Base-by-base conservation (phyloP, 805 yeast genomes). In the Pichia cephalocereana region DNA sequence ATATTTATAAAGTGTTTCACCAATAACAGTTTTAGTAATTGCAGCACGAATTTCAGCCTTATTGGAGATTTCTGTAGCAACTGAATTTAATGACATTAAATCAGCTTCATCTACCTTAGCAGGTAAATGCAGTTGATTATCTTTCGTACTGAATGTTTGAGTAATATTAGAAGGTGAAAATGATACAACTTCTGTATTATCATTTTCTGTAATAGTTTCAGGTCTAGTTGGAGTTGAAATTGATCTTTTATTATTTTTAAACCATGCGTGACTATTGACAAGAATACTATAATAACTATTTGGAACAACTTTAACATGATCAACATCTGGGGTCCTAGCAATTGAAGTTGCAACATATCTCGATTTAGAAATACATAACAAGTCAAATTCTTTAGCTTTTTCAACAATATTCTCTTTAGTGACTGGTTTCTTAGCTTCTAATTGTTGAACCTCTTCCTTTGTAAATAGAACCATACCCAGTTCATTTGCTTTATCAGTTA, bases 1-100 rank as follows among this genome's bases (percentile, higher is more conserved):
- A 62, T 90, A 90, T 65, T 91, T 91, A 76, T 75, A 82, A 49
- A 90, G 70, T 54, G 80, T 86, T 62, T 91, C 98, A 46, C 99
- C 99, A 64, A 90, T 85, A 41, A 91, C 89, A 5, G 93, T 86
- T 66, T 91, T 97, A 0, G 97, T 85, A 48, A 91, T 77, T 1
- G 91, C 90, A 3, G 88, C 88, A 55, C 85, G 81, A 75, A 86
- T 86, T 40, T 81, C 79, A 43, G 78, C 77, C 54, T 81, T 86
- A 1, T 83, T 78, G 0, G 88, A 81, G 8, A 80, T 82, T 59
- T 76, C 72, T 0, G 89, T 82, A 48, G 79, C 76, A 54, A 77
- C 75, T 1, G 65, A 56, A 42, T 55, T 55, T 18, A 61, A 41
- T 6, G 67, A 62, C 9, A 57, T 51, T 2, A 56, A 47, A 23